Evolutionary conservation across 768 basidiomycete genomes (phyloP).

Genomic region (Sarcodon sp.): DNA sequence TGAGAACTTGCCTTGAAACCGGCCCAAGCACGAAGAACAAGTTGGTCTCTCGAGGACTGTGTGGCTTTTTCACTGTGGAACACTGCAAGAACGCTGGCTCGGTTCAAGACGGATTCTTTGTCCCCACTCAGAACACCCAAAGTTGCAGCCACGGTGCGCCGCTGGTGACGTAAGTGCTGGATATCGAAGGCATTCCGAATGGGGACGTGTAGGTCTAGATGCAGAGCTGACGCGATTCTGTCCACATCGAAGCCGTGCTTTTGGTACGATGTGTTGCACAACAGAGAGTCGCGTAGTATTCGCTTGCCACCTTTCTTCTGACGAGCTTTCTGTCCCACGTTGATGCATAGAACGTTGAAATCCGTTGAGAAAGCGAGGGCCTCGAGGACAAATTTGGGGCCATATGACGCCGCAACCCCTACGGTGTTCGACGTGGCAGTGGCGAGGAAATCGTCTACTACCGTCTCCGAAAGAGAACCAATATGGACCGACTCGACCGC

Average conservation of each 20-base stretch:
- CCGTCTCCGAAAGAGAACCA: not conserved
- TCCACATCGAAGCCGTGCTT: conserved; percentile 28
- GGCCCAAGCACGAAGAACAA: conserved; percentile 3
- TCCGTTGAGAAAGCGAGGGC: not conserved
- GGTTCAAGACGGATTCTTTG: conserved; percentile 11
- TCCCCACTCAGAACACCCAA: conserved; percentile 8
- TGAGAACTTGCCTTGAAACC: conserved; percentile 7
- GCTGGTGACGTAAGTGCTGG: conserved; percentile 18
- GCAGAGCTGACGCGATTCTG: conserved; percentile 24
- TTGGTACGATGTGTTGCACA: not conserved
- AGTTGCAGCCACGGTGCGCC: conserved; percentile 16
- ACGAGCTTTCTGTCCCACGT: not conserved
- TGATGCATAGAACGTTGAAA: not conserved
- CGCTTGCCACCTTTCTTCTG: not conserved
- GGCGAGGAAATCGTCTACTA: not conserved
- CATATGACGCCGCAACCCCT: not conserved
- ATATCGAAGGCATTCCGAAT: conserved; percentile 28
- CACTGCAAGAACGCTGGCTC: conserved; percentile 23
- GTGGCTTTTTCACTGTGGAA: conserved; percentile 12
- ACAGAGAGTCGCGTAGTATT: not conserved
- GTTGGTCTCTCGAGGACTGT: conserved; percentile 12
- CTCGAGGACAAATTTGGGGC: not conserved
- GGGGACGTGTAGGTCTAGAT: conserved; percentile 22
- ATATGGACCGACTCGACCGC: not conserved
- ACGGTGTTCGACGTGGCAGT: not conserved